phyloP scores from a whole-genome alignment of 2,329 filamentous ascomycete genomes.

The Conoideocrella luteorostrata region DNA sequence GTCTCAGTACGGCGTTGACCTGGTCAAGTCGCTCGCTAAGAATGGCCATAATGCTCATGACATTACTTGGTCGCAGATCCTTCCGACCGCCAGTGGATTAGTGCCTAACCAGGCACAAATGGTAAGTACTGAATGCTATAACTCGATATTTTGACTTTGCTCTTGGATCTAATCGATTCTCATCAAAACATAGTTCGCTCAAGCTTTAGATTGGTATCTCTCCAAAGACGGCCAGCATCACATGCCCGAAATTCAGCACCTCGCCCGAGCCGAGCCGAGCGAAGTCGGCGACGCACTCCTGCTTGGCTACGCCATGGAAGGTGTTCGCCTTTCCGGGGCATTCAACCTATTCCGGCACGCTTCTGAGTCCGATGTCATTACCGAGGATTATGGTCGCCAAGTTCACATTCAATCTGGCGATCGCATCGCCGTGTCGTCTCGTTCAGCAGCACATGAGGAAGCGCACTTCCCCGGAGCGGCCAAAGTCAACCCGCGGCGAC shows the following conservation, averaged over 20 bases:
- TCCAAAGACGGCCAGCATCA: conserved; percentile 48
- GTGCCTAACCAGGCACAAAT: conserved; percentile 66
- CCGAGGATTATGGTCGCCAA: conserved; percentile 44
- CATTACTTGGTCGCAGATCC: conserved; percentile 63
- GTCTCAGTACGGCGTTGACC: conserved; percentile 55
- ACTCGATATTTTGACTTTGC: background rate
- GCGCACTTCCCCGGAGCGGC: conserved; percentile 55
- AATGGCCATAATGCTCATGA: conserved; percentile 56
- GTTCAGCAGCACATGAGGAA: conserved; percentile 48
- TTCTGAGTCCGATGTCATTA: conserved; percentile 35
- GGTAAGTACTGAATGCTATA: conserved; percentile 32
- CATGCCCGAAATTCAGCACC: conserved; percentile 52
- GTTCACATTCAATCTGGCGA: conserved; percentile 49
- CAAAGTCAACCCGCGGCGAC: conserved; percentile 55
- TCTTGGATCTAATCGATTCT: background rate
- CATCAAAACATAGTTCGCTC: conserved; percentile 48
- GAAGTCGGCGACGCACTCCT: conserved; percentile 57
- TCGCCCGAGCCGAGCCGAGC: conserved; percentile 48
- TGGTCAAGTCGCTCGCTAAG: conserved; percentile 60
- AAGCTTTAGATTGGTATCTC: conserved; percentile 68
- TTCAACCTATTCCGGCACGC: conserved; percentile 56
- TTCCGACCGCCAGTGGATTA: conserved; percentile 60
- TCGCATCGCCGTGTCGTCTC: conserved; percentile 58
- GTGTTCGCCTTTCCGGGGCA: conserved; percentile 59
- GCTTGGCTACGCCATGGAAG: conserved; percentile 66